Evolutionary conservation across 2,329 filamentous ascomycete genomes (phyloP).

Genomic region (Cladophialophora yegresii): DNA sequence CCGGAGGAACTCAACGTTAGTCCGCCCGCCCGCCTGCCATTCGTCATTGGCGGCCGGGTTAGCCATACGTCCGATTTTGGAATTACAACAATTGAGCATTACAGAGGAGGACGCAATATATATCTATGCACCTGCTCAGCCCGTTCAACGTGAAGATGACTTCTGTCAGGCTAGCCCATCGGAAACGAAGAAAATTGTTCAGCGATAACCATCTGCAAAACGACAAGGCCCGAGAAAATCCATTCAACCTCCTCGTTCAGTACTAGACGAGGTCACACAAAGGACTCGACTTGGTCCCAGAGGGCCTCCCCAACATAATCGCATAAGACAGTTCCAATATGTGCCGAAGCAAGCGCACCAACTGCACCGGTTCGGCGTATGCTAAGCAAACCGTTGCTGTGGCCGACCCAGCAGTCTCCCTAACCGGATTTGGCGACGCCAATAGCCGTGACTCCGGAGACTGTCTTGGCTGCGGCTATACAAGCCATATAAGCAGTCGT

Average conservation of each 20-base stretch:
- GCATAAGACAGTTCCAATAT: background rate
- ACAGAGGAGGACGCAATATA: background rate
- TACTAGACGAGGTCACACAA: background rate
- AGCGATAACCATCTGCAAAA: background rate
- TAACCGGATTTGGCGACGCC: background rate
- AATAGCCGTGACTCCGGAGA: background rate
- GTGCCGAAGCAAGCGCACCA: background rate
- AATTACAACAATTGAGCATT: no score
- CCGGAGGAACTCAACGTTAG: no score
- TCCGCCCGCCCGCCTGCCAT: no score
- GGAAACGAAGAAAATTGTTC: background rate
- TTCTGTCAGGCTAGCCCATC: background rate
- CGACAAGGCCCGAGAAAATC: background rate
- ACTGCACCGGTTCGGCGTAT: background rate
- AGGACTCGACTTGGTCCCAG: background rate
- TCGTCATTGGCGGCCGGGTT: no score
- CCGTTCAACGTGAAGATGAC: background rate
- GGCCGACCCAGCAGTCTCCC: background rate
- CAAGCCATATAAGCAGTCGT: background rate
- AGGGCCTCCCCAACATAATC: background rate
- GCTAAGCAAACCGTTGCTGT: background rate
- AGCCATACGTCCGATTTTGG: no score
- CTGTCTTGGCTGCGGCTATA: background rate
- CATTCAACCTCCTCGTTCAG: background rate
- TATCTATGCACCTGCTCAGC: background rate